Base-by-base conservation (phyloP, 495 filamentous ascomycete species). In the Chaetomium tenue region DNA sequence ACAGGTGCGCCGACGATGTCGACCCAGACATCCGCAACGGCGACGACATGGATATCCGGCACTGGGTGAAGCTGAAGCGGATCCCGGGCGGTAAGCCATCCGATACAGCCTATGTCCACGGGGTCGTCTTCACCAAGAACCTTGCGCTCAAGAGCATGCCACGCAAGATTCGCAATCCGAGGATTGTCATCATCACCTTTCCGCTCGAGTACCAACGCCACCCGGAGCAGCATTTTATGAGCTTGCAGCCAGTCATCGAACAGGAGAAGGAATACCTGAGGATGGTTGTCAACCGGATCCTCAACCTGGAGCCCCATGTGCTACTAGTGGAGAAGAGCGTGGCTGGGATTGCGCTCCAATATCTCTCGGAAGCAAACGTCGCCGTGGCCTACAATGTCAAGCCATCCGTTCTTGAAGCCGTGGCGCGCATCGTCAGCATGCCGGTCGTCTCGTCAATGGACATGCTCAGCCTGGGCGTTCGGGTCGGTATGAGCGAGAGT, bases 21-120 rank as follows among this genome's bases (percentile, higher is more conserved):
- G 91, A 96, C 68, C 95, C 95, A 5, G 87, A 97, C 74, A 88
- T 97, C 25, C 87, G 92, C 57, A 82, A 82, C 53, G 91, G 91
- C 2, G 95, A 99, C 70, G 90, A 93, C 70, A 97, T 98, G 77
- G 93, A 99, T 74, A 97, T 99, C 65, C 86, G 94, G n/a, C 93
- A 98, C 70, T 99, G 97, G 70, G 89, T 99, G 51, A 99, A 99
- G 75, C 77, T 99, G 23, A 99, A 99, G 71, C 95, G 95, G 72
- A 92, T 97, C 7, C 89, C 92, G 1, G 93, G 93, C 22, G 94
- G 92, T 30, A 85, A 83, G 58, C 94, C 94, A 47, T 86, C 89
- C 20, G 95, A 99, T 76, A 98, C 94, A 4, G 86, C 87, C 12
- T 98, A 98, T 74, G 88, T 99, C 30, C 95, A 94, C 37, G 95